phyloP scores from a whole-genome alignment of 2,329 filamentous ascomycete genomes.

The Helicocarpus griseus region DNA sequence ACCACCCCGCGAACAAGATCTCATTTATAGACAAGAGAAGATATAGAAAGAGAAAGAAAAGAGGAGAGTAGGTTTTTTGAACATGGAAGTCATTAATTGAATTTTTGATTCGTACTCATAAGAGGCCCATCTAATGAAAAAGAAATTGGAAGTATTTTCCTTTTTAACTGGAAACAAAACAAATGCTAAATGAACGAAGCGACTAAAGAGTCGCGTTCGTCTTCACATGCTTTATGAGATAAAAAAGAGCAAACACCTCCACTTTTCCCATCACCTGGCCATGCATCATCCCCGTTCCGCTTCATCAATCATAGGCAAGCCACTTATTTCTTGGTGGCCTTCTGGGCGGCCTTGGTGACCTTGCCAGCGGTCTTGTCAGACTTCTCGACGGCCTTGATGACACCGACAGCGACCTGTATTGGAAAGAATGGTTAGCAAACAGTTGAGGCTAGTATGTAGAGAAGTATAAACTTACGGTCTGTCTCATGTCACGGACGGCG shows the following conservation, averaged over 20 bases:
- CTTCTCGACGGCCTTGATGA: slow-evolving; percentile 84
- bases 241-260: background rate
- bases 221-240: background rate
- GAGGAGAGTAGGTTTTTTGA: background rate
- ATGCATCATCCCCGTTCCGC: background rate
- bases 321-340: slow-evolving; percentile 65
- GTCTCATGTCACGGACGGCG: slow-evolving; percentile 95
- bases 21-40: background rate
- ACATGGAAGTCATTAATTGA: slow-evolving; percentile 2
- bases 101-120: slow-evolving; percentile 2
- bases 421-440: background rate
- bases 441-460: background rate
- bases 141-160: background rate
- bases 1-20: background rate
- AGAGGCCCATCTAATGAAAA: slow-evolving; percentile 3
- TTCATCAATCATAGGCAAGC: background rate
- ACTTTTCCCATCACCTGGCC: background rate
- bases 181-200: background rate
- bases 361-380: slow-evolving; percentile 48
- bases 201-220: background rate
- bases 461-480: slow-evolving; percentile 55
- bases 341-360: slow-evolving; percentile 52
- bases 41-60: background rate
- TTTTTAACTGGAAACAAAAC: slow-evolving; percentile 1
- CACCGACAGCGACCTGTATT: slow-evolving; percentile 65